phyloP scores from a whole-genome alignment of 306 rosid species.

The Glycine latifolia region DNA sequence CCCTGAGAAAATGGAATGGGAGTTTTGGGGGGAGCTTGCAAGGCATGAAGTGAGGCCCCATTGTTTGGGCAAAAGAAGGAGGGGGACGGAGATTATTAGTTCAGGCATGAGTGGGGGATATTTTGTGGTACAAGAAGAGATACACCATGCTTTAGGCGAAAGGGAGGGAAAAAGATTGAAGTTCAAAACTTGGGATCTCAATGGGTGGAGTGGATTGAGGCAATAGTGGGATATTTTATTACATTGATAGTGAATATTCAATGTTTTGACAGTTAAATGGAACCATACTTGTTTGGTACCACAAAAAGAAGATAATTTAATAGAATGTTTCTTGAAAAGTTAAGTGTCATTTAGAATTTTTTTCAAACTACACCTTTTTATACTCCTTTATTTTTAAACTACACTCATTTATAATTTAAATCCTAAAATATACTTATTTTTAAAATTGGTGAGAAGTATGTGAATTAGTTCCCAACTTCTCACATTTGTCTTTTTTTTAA shows the following conservation, averaged over 20 bases:
- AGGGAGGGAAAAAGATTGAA: constrained; percentile 4
- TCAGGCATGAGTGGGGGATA: constrained; percentile 40
- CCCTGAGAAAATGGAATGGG: constrained; percentile 25
- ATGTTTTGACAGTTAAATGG: constrained; percentile 6
- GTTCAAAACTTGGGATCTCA: constrained; percentile 14
- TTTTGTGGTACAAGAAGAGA: constrained; percentile 45
- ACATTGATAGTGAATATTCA: constrained; percentile 42
- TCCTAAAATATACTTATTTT: too few relatives aligned
- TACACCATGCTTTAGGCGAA: constrained; percentile 42
- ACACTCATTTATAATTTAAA: too few relatives aligned
- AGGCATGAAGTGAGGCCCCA: constrained; percentile 38
- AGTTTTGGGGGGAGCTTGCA: constrained; percentile 6
- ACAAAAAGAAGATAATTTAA: constrained; percentile 24
- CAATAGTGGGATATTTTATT: constrained; percentile 35
- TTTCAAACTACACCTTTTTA: too few relatives aligned
- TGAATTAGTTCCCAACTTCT: too few relatives aligned
- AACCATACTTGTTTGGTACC: constrained; percentile 25
- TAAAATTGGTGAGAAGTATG: too few relatives aligned
- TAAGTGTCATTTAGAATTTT: neutral
- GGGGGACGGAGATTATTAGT: constrained; percentile 25
- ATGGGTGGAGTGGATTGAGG: constrained; percentile 32
- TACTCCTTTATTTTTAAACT: too few relatives aligned
- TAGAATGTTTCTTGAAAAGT: neutral
- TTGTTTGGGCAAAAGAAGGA: constrained; percentile 25
- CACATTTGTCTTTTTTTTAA: too few relatives aligned